These are phyloP conservation scores for Sugiyamaella xylanicola DNA, from an alignment of 1,139 yeast genomes.

Conservation along the genomic window DNA sequence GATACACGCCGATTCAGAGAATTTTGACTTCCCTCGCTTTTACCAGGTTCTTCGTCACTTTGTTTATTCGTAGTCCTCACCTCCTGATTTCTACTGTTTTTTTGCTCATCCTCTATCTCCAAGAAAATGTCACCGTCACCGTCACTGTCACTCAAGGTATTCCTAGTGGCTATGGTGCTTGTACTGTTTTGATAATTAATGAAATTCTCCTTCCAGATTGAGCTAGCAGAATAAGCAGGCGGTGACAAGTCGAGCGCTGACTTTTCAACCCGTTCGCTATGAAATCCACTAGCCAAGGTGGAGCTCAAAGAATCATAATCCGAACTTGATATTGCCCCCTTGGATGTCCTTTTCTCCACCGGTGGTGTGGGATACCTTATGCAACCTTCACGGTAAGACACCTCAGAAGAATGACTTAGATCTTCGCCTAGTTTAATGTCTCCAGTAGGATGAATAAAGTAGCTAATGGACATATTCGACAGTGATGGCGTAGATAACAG, in stretches of 20 bases:
- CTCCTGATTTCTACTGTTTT: neutral
- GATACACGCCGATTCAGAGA: neutral
- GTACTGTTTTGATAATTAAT: constrained; percentile 4
- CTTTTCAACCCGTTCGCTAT: neutral
- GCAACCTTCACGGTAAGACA: constrained; percentile 15
- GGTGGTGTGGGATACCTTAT: constrained; percentile 17
- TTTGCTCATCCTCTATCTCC: neutral
- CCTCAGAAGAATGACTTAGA: constrained; percentile 4
- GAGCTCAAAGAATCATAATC: neutral
- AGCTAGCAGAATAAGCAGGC: neutral
- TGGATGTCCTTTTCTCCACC: constrained; percentile 6
- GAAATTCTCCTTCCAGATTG: constrained; percentile 14
- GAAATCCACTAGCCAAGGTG: neutral
- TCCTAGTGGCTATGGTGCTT: neutral
- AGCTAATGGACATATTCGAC: constrained; percentile 12
- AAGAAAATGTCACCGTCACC: too few relatives aligned
- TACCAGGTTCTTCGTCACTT: neutral
- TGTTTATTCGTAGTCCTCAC: neutral
- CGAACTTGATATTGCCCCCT: neutral
- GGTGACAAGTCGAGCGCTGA: neutral
- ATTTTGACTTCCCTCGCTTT: neutral
- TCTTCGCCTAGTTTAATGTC: constrained; percentile 11
- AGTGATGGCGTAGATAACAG: too few relatives aligned
- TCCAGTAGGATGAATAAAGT: constrained; percentile 11
- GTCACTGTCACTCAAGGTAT: too few relatives aligned